phyloP scores from a whole-genome alignment of 257 asterid species.

The Scutellaria barbata region DNA sequence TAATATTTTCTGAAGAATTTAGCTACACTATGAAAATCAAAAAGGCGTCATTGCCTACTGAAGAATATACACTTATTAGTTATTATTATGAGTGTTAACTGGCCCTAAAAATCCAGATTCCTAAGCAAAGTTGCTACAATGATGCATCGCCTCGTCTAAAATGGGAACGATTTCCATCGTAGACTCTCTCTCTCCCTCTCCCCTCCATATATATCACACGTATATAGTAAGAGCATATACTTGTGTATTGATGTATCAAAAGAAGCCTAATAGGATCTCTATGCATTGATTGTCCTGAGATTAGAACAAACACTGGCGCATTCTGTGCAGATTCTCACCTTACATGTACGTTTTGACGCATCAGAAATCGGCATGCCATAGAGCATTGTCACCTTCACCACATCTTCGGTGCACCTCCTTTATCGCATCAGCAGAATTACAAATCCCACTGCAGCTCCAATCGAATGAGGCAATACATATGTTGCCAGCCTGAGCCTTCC shows the following conservation, averaged over 20 bases:
- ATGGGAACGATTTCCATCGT: conserved; percentile 41
- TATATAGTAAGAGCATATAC: conserved; percentile 31
- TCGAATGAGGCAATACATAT: conserved; percentile 82
- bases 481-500: conserved; percentile 98
- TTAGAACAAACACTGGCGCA: conserved; percentile 26
- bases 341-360: not conserved
- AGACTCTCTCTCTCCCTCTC: conserved; percentile 29
- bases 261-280: conserved; percentile 7
- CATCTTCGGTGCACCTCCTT: conserved; percentile 83
- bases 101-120: conserved; percentile 3
- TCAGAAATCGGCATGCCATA: conserved; percentile 59
- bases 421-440: conserved; percentile 74
- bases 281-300: conserved; percentile 30
- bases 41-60: too few relatives aligned
- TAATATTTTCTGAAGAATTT: too few relatives aligned
- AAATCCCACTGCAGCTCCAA: conserved; percentile 91
- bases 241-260: conserved; percentile 10
- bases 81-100: too few relatives aligned
- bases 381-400: conserved; percentile 72
- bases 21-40: too few relatives aligned
- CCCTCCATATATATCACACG: conserved; percentile 37
- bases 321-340: too few relatives aligned
- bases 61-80: too few relatives aligned
- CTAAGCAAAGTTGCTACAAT: conserved; percentile 21
- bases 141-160: conserved; percentile 42